Evolutionary conservation across 2,329 filamentous ascomycete species (phyloP), one percentile per base, ranked within the genome.

Genomic region (Fusarium scirpi): DNA sequence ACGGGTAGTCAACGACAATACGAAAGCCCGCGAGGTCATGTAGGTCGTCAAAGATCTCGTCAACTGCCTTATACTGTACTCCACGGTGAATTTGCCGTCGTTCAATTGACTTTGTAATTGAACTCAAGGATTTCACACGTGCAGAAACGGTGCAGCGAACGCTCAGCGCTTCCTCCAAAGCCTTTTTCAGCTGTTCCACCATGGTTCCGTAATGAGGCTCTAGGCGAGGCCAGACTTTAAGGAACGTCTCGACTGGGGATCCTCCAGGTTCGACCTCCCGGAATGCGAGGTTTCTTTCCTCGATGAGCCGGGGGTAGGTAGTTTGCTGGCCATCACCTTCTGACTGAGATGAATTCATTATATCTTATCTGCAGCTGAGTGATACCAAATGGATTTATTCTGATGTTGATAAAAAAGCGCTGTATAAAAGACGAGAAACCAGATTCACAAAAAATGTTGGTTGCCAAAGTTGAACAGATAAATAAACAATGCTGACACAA

Each of bases 131-230:
- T 3, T 47, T 47, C 2, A 29, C 44, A 0, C 44, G 44, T 12
- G 1, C 15, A 0, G 44, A 29, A n/a, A 47, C 7, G 7, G 44
- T 47, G 18, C 22, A 24, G 1, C 11, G 44, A n/a, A 47, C 11
- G 2, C 0, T 25, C 0, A 46, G 24, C 18, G 6, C 44, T 15
- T 4, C 11, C 0, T 29, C 16, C 16, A 46, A 29, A n/a, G 24
- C 44, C 2, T 0, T 3, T 0, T 46, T 18, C 10, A 46, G 2
- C 1, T 6, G 18, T n/a, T 49, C 6, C 1, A 13, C 46, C 34
- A 38, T 38, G 9, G 2, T 38, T 12, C 18, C 34, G 1, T 38
- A 38, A n/a, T n/a, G 34, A 11, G 18, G 18, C 10, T n/a, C 34
- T 4, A 38, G 18, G 18, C 9, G 18, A 12, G 34, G 18, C 34